Percentiles rank a stretch among this genome's conserved stretches.
phyloP scores from a whole-genome alignment of 805 yeast genomes.

The Ogataea nakhonphanomensis region DNA sequence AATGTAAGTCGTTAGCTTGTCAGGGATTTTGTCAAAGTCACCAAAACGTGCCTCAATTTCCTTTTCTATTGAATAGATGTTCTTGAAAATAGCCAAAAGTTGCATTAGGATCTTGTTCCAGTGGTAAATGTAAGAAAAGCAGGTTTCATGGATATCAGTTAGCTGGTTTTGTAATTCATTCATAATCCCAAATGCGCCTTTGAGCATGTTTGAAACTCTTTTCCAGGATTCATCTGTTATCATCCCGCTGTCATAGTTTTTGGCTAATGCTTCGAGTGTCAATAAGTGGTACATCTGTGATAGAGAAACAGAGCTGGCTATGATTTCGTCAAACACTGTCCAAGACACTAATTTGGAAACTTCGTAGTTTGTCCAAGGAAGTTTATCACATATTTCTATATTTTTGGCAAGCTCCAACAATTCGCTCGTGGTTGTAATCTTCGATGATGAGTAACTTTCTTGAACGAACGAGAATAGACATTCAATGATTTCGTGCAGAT shows the following conservation, averaged over 20 bases:
- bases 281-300: constrained; percentile 16
- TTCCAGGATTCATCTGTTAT: constrained; percentile 23
- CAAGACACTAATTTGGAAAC: constrained; percentile 8
- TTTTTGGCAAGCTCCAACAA: constrained; percentile 13
- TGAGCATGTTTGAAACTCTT: constrained; percentile 21
- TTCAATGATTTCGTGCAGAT: constrained; percentile 25
- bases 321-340: constrained; percentile 27
- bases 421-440: not conserved
- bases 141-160: constrained; percentile 4
- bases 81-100: constrained; percentile 23
- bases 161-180: constrained; percentile 14
- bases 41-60: constrained; percentile 24
- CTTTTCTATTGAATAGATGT: constrained; percentile 15
- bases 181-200: constrained; percentile 20
- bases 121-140: constrained; percentile 16
- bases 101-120: constrained; percentile 21
- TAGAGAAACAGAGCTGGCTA: constrained; percentile 18
- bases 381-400: not conserved
- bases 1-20: constrained; percentile 16
- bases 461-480: constrained; percentile 15
- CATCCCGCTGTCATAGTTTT: constrained; percentile 6
- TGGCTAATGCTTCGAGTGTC: constrained; percentile 16
- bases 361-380: constrained; percentile 23
- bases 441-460: not conserved
- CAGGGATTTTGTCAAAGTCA: constrained; percentile 26